phyloP scores from a whole-genome alignment of 805 yeast species.

The Kazachstania viticola region DNA sequence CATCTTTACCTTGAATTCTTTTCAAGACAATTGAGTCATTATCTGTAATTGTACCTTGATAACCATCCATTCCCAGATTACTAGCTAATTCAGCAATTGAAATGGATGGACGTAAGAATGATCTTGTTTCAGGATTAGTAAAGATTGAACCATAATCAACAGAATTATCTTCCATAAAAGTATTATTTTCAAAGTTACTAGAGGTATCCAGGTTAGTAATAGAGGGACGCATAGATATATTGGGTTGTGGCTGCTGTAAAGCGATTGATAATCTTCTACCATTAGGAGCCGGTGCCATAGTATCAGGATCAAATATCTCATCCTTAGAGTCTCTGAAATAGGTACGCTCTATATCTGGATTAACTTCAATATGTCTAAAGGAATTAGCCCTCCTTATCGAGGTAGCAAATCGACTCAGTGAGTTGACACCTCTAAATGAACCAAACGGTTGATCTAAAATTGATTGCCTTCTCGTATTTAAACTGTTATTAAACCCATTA shows the following conservation, averaged over 20 bases:
- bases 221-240: constrained; percentile 15
- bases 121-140: constrained; percentile 3
- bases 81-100: constrained; percentile 34
- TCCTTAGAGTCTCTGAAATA: constrained; percentile 50
- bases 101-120: constrained; percentile 28
- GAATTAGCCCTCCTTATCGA: constrained; percentile 74
- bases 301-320: constrained; percentile 55
- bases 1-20: constrained; percentile 59
- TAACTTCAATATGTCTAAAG: constrained; percentile 42
- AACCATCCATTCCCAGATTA: constrained; percentile 29
- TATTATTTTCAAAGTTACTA: constrained; percentile 1
- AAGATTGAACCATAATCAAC: constrained; percentile 33
- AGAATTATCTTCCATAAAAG: constrained; percentile 9
- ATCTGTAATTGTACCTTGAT: constrained; percentile 24
- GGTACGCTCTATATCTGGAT: constrained; percentile 37
- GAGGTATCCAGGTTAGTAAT: constrained; percentile 11
- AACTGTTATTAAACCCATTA: neutral
- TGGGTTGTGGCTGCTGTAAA: constrained; percentile 5
- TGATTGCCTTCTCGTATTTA: constrained; percentile 26
- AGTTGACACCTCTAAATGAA: constrained; percentile 53
- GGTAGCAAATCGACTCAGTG: constrained; percentile 67
- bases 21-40: constrained; percentile 44
- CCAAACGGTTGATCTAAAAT: constrained; percentile 39
- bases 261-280: constrained; percentile 50
- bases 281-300: constrained; percentile 50